Evolutionary conservation across 495 filamentous ascomycete genomes (phyloP).

Genomic region (Daldinia concentrica): DNA sequence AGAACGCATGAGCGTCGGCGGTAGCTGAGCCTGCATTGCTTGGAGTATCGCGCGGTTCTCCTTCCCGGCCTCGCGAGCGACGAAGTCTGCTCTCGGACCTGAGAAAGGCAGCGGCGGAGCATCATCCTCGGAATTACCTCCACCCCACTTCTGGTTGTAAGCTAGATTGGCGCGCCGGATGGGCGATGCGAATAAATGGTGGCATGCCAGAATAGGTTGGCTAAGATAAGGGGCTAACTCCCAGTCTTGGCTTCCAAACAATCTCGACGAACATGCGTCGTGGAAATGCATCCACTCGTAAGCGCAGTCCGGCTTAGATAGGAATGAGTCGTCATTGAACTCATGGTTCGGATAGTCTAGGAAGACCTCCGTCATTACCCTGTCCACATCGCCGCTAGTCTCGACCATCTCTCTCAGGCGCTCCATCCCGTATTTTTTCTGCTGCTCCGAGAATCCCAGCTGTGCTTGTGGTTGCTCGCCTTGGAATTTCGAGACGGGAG

Average conservation of each 20-base stretch:
- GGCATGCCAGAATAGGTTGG: constrained; percentile 86
- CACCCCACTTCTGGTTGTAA: constrained; percentile 54
- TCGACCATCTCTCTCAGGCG: constrained; percentile 89
- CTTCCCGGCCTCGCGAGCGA: constrained; percentile 79
- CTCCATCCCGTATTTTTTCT: constrained; percentile 79
- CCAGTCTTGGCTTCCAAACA: constrained; percentile 84
- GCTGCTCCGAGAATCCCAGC: constrained; percentile 74
- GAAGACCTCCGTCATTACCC: constrained; percentile 82
- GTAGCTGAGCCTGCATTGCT: constrained; percentile 61
- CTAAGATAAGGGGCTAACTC: constrained; percentile 86
- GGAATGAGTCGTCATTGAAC: constrained; percentile 90
- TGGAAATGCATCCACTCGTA: constrained; percentile 98
- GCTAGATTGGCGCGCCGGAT: constrained; percentile 52
- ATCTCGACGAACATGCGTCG: constrained; percentile 76
- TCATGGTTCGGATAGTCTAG: constrained; percentile 82
- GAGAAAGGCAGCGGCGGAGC: constrained; percentile 75
- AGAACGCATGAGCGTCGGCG: constrained; percentile 71
- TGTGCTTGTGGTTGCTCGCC: constrained; percentile 60
- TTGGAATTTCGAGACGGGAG: constrained; percentile 42
- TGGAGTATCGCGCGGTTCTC: constrained; percentile 64
- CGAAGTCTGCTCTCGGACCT: constrained; percentile 80
- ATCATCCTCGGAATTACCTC: constrained; percentile 59
- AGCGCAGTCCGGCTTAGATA: constrained; percentile 85
- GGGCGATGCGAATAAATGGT: constrained; percentile 83
- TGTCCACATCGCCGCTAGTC: constrained; percentile 86